A percentile compares a stretch with the other conserved stretches of the same genome.
These are phyloP conservation scores for Dictyostelium capitatum DNA, from an alignment of 78 protist genomes.

Conservation along the genomic window DNA sequence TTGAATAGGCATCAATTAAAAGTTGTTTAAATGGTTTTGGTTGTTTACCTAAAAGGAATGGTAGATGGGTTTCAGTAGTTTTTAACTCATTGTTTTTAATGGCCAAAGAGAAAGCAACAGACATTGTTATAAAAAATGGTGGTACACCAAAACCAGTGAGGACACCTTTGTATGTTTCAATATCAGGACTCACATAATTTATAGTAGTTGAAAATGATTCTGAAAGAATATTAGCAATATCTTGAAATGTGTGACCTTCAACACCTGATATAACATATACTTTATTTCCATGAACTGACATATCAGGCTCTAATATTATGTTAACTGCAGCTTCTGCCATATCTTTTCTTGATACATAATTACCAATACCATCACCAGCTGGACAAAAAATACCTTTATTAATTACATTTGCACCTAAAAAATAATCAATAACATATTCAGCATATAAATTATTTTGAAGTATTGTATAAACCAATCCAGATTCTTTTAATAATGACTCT, in stretches of 20 bases:
- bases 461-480: neutral
- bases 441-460: conserved; percentile 12
- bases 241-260: neutral
- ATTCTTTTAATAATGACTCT: neutral
- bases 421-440: neutral
- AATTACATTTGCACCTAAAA: neutral
- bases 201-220: neutral
- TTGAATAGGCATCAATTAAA: neutral
- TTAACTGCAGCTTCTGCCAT: conserved; percentile 21
- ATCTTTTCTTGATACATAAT: conserved; percentile 14
- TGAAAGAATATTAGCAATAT: neutral
- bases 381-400: neutral
- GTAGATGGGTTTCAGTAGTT: neutral
- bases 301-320: too few relatives aligned
- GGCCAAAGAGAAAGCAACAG: conserved; percentile 22
- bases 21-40: conserved; percentile 14
- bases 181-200: conserved; percentile 14
- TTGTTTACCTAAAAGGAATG: neutral
- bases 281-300: conserved; percentile 32
- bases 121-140: neutral
- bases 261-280: neutral
- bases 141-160: neutral
- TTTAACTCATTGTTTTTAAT: conserved; percentile 23
- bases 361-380: neutral
- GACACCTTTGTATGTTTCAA: neutral